Evolutionary conservation across 371 early-diverging fungal genomes (phyloP), one percentile per base, ranked within the genome.

Genomic region (Batkoa obscura): DNA sequence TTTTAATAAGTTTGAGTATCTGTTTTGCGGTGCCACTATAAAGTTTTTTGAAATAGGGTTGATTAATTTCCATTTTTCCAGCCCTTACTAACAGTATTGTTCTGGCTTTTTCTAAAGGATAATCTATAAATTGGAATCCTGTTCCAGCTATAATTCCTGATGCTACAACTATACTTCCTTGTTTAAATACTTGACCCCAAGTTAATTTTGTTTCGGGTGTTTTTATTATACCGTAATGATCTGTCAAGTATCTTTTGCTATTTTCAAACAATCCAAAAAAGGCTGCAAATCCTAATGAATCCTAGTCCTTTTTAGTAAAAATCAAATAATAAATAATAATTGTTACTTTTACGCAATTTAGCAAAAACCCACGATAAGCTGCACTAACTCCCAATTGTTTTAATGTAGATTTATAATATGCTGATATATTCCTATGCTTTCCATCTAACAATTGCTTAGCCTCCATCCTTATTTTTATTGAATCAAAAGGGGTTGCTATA

Each of bases 401-500:
- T 12, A 81, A 59, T 4, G 81, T 80, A 0, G 70, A 67, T 41
- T 68, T 70, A 15, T 82, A 83, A 68, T 78, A 86, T 9, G 65
- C 67, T 49, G 76, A 73, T 75, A 83, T 77, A 47, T 78, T 81
- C 47, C 66, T 68, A 59, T 83, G 83, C 50, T 78, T 80, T 15
- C 86, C 86, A 56, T 76, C 82, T 41, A 80, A 59, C 57, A 86
- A 57, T 60, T 86, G 83, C 55, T 76, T 74, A 0, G 81, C 81
- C 60, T 84, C 82, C 52, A 84, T 83, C n/a, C 84, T 70, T 30
- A 81, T 72, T 50, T 81, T 80, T 9, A 85, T 62, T 3, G 80
- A 80, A 60, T 85, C 86, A 31, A 84, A 62, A 1, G 86, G 86
- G 0, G 83, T 76, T 0, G 86, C 86, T 9, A 85, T 75, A 13